phyloP scores from a whole-genome alignment of 164 flowering plant genomes.

The Santalum album region DNA sequence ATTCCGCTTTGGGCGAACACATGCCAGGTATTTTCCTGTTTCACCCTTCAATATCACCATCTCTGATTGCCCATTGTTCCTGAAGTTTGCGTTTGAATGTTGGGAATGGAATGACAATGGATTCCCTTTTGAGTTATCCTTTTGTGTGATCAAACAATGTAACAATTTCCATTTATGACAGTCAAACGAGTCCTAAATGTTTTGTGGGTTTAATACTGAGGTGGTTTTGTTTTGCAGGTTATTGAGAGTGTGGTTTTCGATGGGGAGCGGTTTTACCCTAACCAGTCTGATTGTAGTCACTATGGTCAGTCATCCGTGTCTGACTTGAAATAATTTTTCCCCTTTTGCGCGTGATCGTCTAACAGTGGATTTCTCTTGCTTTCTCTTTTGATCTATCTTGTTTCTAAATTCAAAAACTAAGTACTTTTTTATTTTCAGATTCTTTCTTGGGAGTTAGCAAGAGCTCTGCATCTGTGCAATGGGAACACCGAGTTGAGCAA shows the following conservation, averaged over 20 bases:
- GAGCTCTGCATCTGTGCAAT: not conserved
- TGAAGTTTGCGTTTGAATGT: not conserved
- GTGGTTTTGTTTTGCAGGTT: constrained; percentile 8
- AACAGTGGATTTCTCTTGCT: no score
- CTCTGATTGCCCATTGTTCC: not conserved
- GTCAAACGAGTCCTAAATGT: no score
- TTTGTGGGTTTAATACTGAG: not conserved
- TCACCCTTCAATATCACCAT: no score
- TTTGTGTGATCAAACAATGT: no score
- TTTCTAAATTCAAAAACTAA: no score
- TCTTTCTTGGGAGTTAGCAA: not conserved
- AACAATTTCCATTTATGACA: no score
- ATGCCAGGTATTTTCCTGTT: constrained; percentile 16
- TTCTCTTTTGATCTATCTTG: no score
- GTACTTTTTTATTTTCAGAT: not conserved
- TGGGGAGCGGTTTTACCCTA: constrained; percentile 52
- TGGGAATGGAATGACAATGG: no score
- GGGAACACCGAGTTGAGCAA: not conserved
- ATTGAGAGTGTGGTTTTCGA: constrained; percentile 48
- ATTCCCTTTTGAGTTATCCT: no score
- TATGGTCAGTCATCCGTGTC: constrained; percentile 17
- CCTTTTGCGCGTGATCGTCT: no score
- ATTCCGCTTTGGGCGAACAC: constrained; percentile 35
- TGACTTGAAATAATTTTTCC: not conserved
- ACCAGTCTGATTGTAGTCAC: constrained; percentile 35